Conservation (phyloP, 495 filamentous ascomycete genomes). For the Clohesyomyces aquaticus region DNA sequence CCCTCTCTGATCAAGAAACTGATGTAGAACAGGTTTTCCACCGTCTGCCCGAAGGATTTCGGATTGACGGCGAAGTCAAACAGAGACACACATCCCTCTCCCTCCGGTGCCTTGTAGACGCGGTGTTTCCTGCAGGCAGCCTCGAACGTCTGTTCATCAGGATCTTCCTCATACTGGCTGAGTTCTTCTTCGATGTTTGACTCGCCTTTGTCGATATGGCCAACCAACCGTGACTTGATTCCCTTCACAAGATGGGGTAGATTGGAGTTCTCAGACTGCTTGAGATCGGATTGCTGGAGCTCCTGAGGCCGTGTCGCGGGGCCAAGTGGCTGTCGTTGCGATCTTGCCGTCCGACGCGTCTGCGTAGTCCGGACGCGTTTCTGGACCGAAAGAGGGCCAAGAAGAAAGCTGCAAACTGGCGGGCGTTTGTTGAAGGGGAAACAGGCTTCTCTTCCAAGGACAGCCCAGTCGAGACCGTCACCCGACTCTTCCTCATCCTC, state of each 20-base stretch:
- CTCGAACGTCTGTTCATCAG: constrained; percentile 44
- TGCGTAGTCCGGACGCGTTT: constrained; percentile 76
- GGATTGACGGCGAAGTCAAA: constrained; percentile 89
- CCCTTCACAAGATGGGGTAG: constrained; percentile 70
- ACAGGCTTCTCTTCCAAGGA: constrained; percentile 75
- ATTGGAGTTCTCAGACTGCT: constrained; percentile 71
- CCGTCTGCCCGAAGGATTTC: constrained; percentile 85
- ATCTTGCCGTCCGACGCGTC: constrained; percentile 59
- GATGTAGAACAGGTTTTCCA: constrained; percentile 97
- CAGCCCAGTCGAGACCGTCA: constrained; percentile 85
- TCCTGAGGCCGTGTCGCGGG: constrained; percentile 70
- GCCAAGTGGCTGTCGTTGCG: constrained; percentile 65
- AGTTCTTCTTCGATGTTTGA: constrained; percentile 49
- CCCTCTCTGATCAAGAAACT: constrained; percentile 94
- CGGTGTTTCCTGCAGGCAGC: constrained; percentile 58
- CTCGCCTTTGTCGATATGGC: too few species aligned
- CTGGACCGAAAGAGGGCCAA: constrained; percentile 87
- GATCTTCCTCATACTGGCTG: constrained; percentile 31
- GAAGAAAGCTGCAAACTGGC: constrained; percentile 77
- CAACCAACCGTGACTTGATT: constrained; percentile 55
- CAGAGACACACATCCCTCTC: constrained; percentile 69
- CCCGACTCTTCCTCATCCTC: constrained; percentile 59
- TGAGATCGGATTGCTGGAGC: constrained; percentile 69
- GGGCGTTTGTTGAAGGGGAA: constrained; percentile 74
- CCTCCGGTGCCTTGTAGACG: constrained; percentile 48